Evolutionary conservation across 2,329 filamentous ascomycete species (phyloP).

Genomic region (Aureobasidium sp.): DNA sequence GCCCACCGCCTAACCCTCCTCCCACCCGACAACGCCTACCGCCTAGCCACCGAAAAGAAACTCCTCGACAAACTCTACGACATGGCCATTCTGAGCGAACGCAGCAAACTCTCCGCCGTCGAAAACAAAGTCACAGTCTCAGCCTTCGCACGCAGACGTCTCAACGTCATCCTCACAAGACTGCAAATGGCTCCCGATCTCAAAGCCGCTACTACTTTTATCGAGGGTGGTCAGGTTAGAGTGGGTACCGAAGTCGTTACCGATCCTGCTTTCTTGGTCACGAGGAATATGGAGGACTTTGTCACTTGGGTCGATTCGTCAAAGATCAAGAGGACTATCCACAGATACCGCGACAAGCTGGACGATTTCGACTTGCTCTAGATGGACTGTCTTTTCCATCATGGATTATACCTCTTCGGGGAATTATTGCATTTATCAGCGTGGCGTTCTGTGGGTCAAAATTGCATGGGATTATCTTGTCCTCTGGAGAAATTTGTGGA

Average conservation of each 20-base stretch:
- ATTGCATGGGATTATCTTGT: not conserved
- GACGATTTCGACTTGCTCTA: constrained; percentile 90
- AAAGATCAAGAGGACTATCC: constrained; percentile 94
- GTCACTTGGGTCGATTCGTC: constrained; percentile 93
- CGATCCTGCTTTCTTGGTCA: constrained; percentile 83
- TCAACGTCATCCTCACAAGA: constrained; percentile 72
- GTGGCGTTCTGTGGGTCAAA: constrained; percentile 4
- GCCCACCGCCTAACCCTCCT: constrained; percentile 81
- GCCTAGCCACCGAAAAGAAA: constrained; percentile 76
- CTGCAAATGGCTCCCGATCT: constrained; percentile 88
- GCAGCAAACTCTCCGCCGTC: constrained; percentile 59
- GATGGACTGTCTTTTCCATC: not conserved
- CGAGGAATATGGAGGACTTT: constrained; percentile 86
- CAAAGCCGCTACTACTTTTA: constrained; percentile 68
- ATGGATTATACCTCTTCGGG: not conserved
- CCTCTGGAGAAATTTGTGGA: not conserved
- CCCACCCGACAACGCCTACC: constrained; percentile 66
- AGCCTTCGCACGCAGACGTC: constrained; percentile 47
- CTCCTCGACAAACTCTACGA: constrained; percentile 87
- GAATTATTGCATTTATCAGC: constrained; percentile 1
- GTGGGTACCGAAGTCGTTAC: constrained; percentile 86
- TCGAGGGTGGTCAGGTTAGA: constrained; percentile 89
- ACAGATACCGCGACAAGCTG: constrained; percentile 89
- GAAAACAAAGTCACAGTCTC: constrained; percentile 85
- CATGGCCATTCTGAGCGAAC: constrained; percentile 67